Percentiles rank a stretch among this genome's conserved stretches.
phyloP scores from a whole-genome alignment of 805 yeast genomes.

The Ogataea populi-albae region DNA sequence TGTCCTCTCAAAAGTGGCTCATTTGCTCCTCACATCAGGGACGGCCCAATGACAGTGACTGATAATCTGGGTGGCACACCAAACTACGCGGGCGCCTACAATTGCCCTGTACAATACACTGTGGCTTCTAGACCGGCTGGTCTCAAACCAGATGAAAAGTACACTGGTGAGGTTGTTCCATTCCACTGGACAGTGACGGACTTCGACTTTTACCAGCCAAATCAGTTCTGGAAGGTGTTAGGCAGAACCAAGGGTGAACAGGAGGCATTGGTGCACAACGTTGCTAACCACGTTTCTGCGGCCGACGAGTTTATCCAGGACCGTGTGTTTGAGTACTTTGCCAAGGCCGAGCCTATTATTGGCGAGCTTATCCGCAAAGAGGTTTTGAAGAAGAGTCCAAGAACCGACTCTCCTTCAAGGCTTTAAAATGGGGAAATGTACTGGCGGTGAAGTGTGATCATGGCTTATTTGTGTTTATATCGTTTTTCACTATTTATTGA shows the following conservation, averaged over 20 bases:
- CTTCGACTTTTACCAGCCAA: conserved; percentile 74
- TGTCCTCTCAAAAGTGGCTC: conserved; percentile 63
- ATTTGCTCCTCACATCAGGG: conserved; percentile 74
- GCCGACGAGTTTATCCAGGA: conserved; percentile 80
- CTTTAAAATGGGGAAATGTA: too few species aligned
- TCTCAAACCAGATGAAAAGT: conserved; percentile 29
- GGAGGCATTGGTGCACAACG: conserved; percentile 75
- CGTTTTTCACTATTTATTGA: too few species aligned
- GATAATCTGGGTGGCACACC: conserved; percentile 78
- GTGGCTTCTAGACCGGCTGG: conserved; percentile 34
- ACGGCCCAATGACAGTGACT: conserved; percentile 70
- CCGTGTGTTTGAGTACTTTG: conserved; percentile 71
- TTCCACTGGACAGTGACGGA: conserved; percentile 80
- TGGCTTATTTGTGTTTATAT: not conserved
- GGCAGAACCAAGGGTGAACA: conserved; percentile 81
- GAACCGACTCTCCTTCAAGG: conserved; percentile 34
- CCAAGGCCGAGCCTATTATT: conserved; percentile 66
- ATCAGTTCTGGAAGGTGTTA: conserved; percentile 73
- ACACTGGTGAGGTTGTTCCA: conserved; percentile 46
- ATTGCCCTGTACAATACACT: conserved; percentile 46
- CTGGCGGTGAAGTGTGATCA: too few species aligned
- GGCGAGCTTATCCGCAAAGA: conserved; percentile 68
- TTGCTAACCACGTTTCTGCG: conserved; percentile 66
- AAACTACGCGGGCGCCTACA: conserved; percentile 62
- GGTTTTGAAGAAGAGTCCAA: conserved; percentile 48